Evolutionary conservation across 106 monocot genomes (phyloP).

Genomic region (Platanthera guangdongensis): DNA sequence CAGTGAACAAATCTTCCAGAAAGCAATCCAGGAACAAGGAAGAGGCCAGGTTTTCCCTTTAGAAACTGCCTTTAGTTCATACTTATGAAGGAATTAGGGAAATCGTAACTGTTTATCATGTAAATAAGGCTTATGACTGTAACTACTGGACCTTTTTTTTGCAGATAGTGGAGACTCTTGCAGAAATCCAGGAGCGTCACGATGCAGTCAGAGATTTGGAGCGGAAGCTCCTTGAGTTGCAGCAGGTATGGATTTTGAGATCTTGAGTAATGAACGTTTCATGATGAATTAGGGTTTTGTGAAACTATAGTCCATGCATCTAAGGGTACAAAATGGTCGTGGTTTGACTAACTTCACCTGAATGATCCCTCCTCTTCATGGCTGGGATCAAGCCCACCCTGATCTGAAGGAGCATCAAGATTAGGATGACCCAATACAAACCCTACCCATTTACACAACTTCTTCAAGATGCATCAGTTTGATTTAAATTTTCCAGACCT

Average conservation of each 20-base stretch:
- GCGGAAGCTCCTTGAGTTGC: conserved; percentile 92
- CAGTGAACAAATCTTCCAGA: conserved; percentile 91
- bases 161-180: conserved; percentile 87
- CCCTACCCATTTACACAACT: not conserved
- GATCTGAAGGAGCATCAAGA: no score
- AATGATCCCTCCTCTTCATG: no score
- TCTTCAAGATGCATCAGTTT: not conserved
- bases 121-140: not conserved
- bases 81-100: not conserved
- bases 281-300: not conserved
- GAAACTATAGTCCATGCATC: not conserved
- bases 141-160: conserved; percentile 7
- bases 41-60: conserved; percentile 69
- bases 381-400: no score
- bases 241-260: conserved; percentile 49
- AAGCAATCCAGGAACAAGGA: conserved; percentile 89
- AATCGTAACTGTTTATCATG: not conserved
- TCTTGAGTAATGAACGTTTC: not conserved
- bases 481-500: not conserved
- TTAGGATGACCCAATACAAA: no score
- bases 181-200: conserved; percentile 96
- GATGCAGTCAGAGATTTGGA: conserved; percentile 87
- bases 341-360: no score
- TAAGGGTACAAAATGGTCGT: no score
- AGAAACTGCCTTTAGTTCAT: not conserved